Evolutionary conservation across 106 monocot genomes (phyloP), one percentile per base, ranked within the genome.

Genomic region (Dendrobium nobile): DNA sequence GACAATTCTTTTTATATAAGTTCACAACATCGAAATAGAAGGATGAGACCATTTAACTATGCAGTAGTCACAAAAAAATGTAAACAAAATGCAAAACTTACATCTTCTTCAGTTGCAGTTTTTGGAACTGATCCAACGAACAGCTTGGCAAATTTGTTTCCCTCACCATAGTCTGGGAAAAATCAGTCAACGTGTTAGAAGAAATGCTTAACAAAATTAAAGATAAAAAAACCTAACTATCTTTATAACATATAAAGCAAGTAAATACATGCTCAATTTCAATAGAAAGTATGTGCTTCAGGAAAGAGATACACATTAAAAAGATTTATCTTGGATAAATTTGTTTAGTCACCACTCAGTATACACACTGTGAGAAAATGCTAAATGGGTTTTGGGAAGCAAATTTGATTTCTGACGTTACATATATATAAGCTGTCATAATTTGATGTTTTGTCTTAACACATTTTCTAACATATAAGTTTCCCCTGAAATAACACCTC

Each of bases 91-190:
- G 70, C 33, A 70, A 13, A 37, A 79, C 92, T 88, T 82, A 98
- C 98, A 88, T 98, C 94, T 83, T 92, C 91, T 78, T 98, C 98
- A 68, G 92, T 95, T 48, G 89, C 95, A 67, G 98, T 98, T 72
- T 85, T 85, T 74, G 98, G 98, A 47, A 98, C 95, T 45, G 98
- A 95, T 72, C 98, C 98, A 85, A 98, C 84, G 82, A 98, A 98
- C 79, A 98, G 95, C 78, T 98, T 98, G 4, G 85, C 92, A 84
- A 84, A 91, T 75, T 79, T 89, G 58, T 80, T 89, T 77, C 85
- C 86, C 54, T 87, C 91, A 17, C 73, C 79, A 80, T 73, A 82
- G 82, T 90, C 98, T 98, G 37, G 17, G 28, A 84, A 54, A 77
- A 15, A 73, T 75, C 26, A 80, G 7, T 11, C 70, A 40, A 48